Base-by-base conservation (phyloP, 2,329 filamentous ascomycete species). In the Biscogniauxia marginata region DNA sequence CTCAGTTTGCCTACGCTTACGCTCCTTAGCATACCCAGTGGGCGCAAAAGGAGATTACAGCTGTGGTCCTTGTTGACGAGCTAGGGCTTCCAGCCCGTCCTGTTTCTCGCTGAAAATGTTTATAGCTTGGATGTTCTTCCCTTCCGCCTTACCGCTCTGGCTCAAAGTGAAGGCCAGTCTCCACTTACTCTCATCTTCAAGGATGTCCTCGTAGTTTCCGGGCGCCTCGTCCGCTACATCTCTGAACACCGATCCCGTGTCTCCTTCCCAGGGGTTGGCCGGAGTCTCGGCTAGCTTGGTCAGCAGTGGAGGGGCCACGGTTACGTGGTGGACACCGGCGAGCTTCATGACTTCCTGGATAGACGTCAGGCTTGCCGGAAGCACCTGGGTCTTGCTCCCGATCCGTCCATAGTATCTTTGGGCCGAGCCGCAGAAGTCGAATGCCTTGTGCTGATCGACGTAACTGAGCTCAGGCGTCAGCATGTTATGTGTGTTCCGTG, bases 81-180 rank as follows among this genome's bases (percentile, higher is more conserved):
- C 65, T 46, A 73, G 49, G 13, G 65, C 71, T 62, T 84, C 81
- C 46, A 85, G 61, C 54, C 75, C 76, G 8, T 79, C 74, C 65
- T 85, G 82, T 68, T 81, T 80, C 52, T 82, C 78, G 49, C 74
- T 77, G 67, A 85, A 85, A 53, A 83, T 84, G 61, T 83, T 82
- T 49, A 85, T 79, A 7, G 83, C 83, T 70, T 82, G 72, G 9
- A 75, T 67, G 13, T 83, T 72, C 66, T 84, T 85, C 23, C 72
- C 76, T 64, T 83, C 78, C 16, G 75, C 78, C 55, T 76, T 70
- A 0, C 79, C 79, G 4, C 73, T 73, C 0, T 70, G 72, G 49
- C 76, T 80, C 51, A 78, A 70, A 0, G 78, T 78, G 59, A 85
- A 83, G 0, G 75, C 79, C 34, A 82, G 68, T 47, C 77, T 76